phyloP scores from a whole-genome alignment of 345 rosid species.

The Citrus unshiu region DNA sequence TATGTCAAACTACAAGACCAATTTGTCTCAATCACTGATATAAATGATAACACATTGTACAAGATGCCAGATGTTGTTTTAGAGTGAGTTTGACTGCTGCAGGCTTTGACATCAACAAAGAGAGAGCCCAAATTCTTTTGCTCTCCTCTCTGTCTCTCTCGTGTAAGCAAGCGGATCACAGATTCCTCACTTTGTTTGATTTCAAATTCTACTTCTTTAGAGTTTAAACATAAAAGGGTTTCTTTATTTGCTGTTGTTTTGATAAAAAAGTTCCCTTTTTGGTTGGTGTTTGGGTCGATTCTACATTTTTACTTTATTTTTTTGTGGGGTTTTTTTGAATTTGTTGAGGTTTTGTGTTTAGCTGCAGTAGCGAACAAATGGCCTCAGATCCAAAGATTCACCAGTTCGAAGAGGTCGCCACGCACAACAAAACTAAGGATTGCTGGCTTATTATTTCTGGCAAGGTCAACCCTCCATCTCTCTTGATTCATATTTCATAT shows the following conservation, averaged over 20 bases:
- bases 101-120: neutral
- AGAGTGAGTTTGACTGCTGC: neutral
- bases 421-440: constrained; percentile 81
- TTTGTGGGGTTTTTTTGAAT: constrained; percentile 23
- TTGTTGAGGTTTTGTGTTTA: constrained; percentile 15
- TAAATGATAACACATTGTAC: too few relatives aligned
- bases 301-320: neutral
- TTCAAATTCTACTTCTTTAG: neutral
- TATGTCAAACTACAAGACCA: neutral
- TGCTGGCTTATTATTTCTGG: constrained; percentile 91
- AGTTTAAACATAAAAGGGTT: neutral
- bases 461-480: constrained; percentile 61
- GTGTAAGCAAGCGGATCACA: neutral
- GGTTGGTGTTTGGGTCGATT: neutral
- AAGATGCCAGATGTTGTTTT: neutral
- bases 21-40: neutral
- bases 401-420: constrained; percentile 63
- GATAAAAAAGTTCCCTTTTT: neutral
- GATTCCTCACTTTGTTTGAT: constrained; percentile 12
- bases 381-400: constrained; percentile 59
- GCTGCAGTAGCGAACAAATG: constrained; percentile 42
- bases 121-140: neutral
- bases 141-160: neutral
- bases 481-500: neutral
- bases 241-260: neutral